Conservation (phyloP, 495 filamentous ascomycete species). For the Xylaria palmicola region DNA sequence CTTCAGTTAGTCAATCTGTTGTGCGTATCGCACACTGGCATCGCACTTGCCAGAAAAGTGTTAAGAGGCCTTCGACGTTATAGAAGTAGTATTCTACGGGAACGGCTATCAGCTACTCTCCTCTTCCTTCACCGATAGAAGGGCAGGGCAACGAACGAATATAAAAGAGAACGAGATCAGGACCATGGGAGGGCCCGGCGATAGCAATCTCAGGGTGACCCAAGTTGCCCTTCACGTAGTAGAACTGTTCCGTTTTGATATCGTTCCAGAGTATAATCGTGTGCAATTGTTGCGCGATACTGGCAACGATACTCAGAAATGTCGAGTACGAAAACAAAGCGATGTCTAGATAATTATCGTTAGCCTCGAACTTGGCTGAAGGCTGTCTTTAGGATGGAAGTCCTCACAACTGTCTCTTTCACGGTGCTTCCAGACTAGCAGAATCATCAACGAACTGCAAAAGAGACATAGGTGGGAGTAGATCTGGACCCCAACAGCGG, state of each 20-base stretch:
- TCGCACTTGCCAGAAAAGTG: constrained; percentile 41
- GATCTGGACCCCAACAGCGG: constrained; percentile 37
- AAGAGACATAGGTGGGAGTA: constrained; percentile 44
- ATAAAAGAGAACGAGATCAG: constrained; percentile 47
- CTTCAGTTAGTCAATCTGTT: background rate
- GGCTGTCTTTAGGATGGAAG: background rate
- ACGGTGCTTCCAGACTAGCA: constrained; percentile 43
- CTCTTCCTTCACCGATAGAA: background rate
- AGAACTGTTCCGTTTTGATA: constrained; percentile 42
- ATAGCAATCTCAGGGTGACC: constrained; percentile 46
- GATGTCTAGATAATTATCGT: constrained; percentile 35
- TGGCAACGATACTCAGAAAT: constrained; percentile 38
- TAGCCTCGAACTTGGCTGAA: background rate
- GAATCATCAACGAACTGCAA: constrained; percentile 35
- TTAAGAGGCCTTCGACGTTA: constrained; percentile 47
- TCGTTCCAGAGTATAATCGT: constrained; percentile 42
- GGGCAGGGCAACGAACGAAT: constrained; percentile 35
- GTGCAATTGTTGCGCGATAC: constrained; percentile 47
- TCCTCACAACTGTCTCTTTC: constrained; percentile 47
- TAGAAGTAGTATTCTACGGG: constrained; percentile 41
- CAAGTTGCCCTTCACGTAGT: constrained; percentile 34
- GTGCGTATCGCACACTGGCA: background rate
- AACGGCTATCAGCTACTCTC: background rate
- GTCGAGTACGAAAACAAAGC: constrained; percentile 41
- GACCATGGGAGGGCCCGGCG: constrained; percentile 41